phyloP scores from a whole-genome alignment of 2,329 filamentous ascomycete species.

The Akanthomyces uredinophilus region DNA sequence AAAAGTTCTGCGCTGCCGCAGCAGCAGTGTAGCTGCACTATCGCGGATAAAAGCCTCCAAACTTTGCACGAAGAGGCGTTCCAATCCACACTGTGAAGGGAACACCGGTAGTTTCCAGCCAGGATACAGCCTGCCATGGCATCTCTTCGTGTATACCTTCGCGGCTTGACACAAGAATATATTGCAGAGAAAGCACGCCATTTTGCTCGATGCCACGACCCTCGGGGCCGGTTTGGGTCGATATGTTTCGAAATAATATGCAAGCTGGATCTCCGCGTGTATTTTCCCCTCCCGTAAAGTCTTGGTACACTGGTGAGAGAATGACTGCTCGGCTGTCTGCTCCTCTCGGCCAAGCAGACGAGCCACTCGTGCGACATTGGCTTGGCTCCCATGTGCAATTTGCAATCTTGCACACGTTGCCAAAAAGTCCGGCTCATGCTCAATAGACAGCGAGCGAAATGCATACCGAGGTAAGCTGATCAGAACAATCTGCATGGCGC shows the following conservation, averaged over 20 bases:
- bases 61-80: not conserved
- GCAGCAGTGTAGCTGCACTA: not conserved
- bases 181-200: slow-evolving; percentile 48
- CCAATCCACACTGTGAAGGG: not conserved
- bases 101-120: slow-evolving; percentile 7
- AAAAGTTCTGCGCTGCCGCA: not conserved
- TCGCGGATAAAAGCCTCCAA: slow-evolving; percentile 5
- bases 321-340: not conserved
- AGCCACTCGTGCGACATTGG: not conserved
- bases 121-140: slow-evolving; percentile 39
- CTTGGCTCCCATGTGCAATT: no score
- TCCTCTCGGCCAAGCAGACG: not conserved
- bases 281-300: slow-evolving; percentile 3
- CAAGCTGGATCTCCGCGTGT: not conserved
- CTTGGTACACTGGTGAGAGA: not conserved
- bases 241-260: slow-evolving; percentile 1
- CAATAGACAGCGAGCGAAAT: no score
- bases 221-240: slow-evolving; percentile 27
- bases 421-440: no score
- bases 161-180: slow-evolving; percentile 39
- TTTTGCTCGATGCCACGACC: slow-evolving; percentile 44
- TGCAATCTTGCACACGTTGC: no score
- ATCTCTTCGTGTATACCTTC: slow-evolving; percentile 34
- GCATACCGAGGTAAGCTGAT: no score
- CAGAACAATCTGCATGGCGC: no score